phyloP scores from a whole-genome alignment of 2,329 filamentous ascomycete genomes.

The Hypoxylon sp. region DNA sequence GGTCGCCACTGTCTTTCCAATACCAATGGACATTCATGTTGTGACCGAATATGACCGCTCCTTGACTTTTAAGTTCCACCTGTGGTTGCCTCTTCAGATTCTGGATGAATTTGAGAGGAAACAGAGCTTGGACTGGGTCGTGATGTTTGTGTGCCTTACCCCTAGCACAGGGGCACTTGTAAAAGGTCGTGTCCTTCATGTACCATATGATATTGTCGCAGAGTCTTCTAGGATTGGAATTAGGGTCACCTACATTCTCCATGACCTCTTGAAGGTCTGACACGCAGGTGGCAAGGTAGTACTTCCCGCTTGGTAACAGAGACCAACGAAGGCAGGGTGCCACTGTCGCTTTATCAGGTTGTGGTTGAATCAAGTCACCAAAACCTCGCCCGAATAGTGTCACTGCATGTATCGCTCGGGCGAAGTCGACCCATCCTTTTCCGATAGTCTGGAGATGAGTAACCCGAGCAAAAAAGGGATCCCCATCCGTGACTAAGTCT shows the following conservation, averaged over 20 bases:
- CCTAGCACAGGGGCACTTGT: constrained; percentile 22
- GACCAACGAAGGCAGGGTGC: constrained; percentile 48
- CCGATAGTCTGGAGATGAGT: constrained; percentile 42
- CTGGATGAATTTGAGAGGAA: not conserved
- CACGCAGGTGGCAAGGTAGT: constrained; percentile 52
- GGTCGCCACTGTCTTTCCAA: constrained; percentile 2
- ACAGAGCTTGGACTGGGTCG: constrained; percentile 31
- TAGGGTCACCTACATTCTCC: constrained; percentile 43
- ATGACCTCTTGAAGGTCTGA: constrained; percentile 52
- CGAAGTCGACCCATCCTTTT: constrained; percentile 54
- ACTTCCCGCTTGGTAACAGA: constrained; percentile 48
- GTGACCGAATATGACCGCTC: constrained; percentile 29
- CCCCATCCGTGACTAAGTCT: constrained; percentile 50
- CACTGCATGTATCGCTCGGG: constrained; percentile 46
- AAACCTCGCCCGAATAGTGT: constrained; percentile 45
- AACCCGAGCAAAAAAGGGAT: constrained; percentile 46
- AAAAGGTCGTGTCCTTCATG: constrained; percentile 22
- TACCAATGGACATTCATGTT: constrained; percentile 21
- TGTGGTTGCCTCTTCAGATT: not conserved
- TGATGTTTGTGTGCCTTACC: not conserved
- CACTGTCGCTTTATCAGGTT: not conserved
- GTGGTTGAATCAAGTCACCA: constrained; percentile 41
- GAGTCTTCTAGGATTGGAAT: constrained; percentile 17
- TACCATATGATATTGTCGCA: constrained; percentile 35
- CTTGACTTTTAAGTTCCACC: not conserved